Conservation (phyloP, 805 yeast genomes). For the Starmerella apis region DNA sequence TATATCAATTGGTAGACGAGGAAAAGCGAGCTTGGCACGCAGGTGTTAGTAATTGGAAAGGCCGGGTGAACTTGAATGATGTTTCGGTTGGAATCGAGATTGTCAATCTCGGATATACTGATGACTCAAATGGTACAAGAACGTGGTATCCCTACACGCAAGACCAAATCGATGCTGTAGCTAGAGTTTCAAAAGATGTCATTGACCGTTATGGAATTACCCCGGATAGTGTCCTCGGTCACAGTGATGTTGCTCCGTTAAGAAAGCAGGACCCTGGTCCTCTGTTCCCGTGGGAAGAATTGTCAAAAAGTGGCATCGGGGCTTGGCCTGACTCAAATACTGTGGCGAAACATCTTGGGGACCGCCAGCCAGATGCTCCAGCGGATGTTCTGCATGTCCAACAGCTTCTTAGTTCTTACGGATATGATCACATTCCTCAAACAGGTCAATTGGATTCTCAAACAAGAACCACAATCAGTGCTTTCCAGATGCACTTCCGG, state of each 20-base stretch:
- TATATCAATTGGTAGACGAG: neutral
- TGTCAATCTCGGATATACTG: slow-evolving; percentile 2
- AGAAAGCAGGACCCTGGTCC: neutral
- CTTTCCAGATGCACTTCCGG: slow-evolving; percentile 4
- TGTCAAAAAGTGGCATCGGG: neutral
- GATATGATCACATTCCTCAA: neutral
- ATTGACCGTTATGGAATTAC: slow-evolving; percentile 1
- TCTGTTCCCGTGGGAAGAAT: neutral
- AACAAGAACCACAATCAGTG: slow-evolving; percentile 1
- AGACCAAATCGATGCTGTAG: neutral
- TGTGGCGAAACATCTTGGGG: neutral
- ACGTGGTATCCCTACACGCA: neutral
- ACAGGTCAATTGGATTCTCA: neutral
- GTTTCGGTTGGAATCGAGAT: neutral
- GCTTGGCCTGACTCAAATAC: slow-evolving; percentile 1
- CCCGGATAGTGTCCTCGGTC: neutral
- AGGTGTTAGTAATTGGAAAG: slow-evolving; percentile 4
- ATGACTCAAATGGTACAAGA: neutral
- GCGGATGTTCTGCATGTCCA: slow-evolving; percentile 1
- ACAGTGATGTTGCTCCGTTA: slow-evolving; percentile 3
- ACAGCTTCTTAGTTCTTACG: neutral
- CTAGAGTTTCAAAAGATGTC: slow-evolving; percentile 1
- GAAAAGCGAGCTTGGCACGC: slow-evolving; percentile 2
- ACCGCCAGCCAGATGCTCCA: neutral
- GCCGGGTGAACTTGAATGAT: slow-evolving; percentile 1